Percentiles rank a stretch among this genome's conserved stretches.
These are phyloP conservation scores for Pleurotus pulmonarius DNA, from an alignment of 768 basidiomycete species.

Conservation along the genomic window DNA sequence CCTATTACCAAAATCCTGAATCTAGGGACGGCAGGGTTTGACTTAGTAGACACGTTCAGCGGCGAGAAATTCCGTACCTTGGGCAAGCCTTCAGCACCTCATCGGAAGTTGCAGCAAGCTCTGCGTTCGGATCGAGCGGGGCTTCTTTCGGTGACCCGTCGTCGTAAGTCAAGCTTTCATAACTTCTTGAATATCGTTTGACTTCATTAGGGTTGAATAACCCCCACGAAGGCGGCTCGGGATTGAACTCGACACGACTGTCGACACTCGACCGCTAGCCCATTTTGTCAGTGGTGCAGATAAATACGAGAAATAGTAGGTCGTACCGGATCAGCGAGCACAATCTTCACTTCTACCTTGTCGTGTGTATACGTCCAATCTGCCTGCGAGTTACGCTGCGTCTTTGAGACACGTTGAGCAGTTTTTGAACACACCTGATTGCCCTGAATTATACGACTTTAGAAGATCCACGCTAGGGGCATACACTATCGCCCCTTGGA, in stretches of 20 bases:
- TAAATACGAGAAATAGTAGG: neutral
- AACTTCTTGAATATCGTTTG: neutral
- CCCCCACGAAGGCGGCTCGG: neutral
- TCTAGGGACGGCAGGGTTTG: neutral
- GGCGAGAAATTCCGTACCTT: neutral
- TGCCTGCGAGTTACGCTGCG: neutral
- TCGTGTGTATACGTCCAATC: neutral
- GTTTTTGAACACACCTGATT: neutral
- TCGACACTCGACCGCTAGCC: neutral
- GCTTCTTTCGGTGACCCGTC: neutral
- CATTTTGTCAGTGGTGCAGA: neutral
- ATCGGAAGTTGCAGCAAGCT: neutral
- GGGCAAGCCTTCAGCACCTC: neutral
- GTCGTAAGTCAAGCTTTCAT: neutral
- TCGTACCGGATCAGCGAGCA: neutral
- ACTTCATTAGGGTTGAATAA: neutral
- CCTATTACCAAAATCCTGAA: constrained; percentile 4
- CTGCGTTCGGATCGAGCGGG: neutral
- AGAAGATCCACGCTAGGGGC: neutral
- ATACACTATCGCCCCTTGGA: neutral
- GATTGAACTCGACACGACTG: neutral
- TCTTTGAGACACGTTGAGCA: too few species aligned
- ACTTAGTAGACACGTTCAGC: neutral
- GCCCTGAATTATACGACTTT: neutral
- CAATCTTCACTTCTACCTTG: neutral